phyloP scores from a whole-genome alignment of 345 rosid species.

The Raphanus sativus region DNA sequence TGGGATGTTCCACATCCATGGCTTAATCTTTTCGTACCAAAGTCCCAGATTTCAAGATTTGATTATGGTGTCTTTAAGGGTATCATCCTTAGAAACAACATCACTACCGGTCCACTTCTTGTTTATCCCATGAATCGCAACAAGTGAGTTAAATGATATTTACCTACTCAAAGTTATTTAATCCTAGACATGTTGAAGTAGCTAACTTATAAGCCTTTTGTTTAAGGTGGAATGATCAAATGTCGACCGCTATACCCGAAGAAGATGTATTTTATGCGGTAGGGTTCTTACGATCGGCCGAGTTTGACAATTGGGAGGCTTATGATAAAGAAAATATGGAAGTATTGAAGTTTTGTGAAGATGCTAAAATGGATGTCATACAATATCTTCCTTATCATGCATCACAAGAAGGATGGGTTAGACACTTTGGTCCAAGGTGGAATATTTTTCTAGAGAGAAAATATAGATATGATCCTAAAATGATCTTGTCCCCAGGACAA shows the following conservation, averaged over 20 bases:
- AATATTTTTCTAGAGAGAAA: slow-evolving; percentile 50
- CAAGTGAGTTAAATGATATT: slow-evolving; percentile 48
- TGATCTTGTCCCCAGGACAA: slow-evolving; percentile 84
- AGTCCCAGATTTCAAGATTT: slow-evolving; percentile 62
- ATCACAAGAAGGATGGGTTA: slow-evolving; percentile 56
- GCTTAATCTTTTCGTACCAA: slow-evolving; percentile 83
- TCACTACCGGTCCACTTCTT: slow-evolving; percentile 66
- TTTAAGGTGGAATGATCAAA: slow-evolving; percentile 77
- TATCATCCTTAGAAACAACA: slow-evolving; percentile 63
- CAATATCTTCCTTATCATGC: slow-evolving; percentile 67
- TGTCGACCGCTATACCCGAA: slow-evolving; percentile 70
- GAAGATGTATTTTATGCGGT: slow-evolving; percentile 83
- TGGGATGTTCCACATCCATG: slow-evolving; percentile 99
- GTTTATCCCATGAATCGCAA: slow-evolving; percentile 79
- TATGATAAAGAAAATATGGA: slow-evolving; percentile 60
- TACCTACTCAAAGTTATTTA: background rate
- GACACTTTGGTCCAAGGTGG: slow-evolving; percentile 86
- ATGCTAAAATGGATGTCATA: slow-evolving; percentile 50
- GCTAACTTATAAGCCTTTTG: background rate
- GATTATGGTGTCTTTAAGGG: slow-evolving; percentile 58
- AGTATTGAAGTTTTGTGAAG: slow-evolving; percentile 54
- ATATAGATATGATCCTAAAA: slow-evolving; percentile 75
- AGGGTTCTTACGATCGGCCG: slow-evolving; percentile 77
- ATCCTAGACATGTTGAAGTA: background rate
- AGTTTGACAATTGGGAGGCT: slow-evolving; percentile 52